phyloP scores from a whole-genome alignment of 331 rosid species.

The Malus hybrid region DNA sequence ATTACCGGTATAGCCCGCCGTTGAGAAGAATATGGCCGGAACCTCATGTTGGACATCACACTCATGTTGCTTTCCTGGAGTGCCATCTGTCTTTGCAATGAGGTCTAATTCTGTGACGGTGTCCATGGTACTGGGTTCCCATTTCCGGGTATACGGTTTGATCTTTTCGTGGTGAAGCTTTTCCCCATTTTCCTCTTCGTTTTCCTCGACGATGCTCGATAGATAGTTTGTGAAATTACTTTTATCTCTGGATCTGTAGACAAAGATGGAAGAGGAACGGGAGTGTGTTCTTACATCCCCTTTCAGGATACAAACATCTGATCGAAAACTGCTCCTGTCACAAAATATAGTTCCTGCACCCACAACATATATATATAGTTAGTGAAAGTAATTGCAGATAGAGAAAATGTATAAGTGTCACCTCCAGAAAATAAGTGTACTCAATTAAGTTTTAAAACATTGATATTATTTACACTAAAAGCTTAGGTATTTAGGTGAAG shows the following conservation, averaged over 20 bases:
- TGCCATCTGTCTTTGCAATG: conserved; percentile 32
- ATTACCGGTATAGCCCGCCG: conserved; percentile 94
- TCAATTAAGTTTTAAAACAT: too few relatives aligned
- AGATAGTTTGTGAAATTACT: conserved; percentile 7
- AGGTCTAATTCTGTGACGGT: conserved; percentile 56
- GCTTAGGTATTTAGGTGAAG: too few relatives aligned
- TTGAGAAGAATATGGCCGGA: conserved; percentile 86
- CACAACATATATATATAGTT: not conserved
- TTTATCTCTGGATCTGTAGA: conserved; percentile 25
- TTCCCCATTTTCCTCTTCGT: not conserved
- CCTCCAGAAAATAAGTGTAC: not conserved
- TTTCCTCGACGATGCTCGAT: conserved; percentile 10
- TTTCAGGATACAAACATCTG: conserved; percentile 80
- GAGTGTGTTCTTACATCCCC: conserved; percentile 77
- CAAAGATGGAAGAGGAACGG: conserved; percentile 57
- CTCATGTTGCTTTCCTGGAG: not conserved
- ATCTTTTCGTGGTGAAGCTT: conserved; percentile 53
- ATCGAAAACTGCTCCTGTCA: conserved; percentile 69
- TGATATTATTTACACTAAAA: too few relatives aligned
- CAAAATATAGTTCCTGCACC: conserved; percentile 66
- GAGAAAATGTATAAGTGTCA: not conserved
- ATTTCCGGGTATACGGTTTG: conserved; percentile 81
- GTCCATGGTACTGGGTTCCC: conserved; percentile 76
- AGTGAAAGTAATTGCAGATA: not conserved
- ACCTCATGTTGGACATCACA: conserved; percentile 77